Base-by-base conservation (phyloP, 352 stramenopile genomes). In the Phytophthora capsici region DNA sequence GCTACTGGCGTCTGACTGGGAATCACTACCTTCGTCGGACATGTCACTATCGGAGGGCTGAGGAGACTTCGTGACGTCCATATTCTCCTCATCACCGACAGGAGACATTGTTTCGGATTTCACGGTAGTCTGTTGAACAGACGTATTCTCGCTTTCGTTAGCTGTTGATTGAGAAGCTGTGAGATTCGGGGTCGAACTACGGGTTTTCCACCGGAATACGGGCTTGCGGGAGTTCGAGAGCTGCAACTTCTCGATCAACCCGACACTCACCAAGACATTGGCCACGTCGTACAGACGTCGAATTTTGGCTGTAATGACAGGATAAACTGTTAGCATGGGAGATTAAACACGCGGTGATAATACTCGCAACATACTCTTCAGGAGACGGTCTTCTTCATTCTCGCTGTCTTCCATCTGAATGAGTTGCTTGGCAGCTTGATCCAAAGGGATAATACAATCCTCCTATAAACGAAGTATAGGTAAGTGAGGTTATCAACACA, bases 261-360 rank as follows among this genome's bases (percentile, higher is more conserved):
- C 93, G 13, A 99, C 82, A 48, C 85, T 94, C 3, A 95, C 81
- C 20, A 99, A 86, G 7, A 99, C 96, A 71, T 99, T 99, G 9
- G 96, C 97, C 69, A 99, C 98, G 58, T 99, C 97, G 61, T 99
- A 99, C 23, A 99, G 85, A 22, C 97, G 85, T 16, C 97, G 90
- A 61, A 98, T 98, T 64, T 98, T 98, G 45, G 96, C 88, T 95
- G 68, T 54, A 1, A n/a, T 57, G 8, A 17, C 23, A 57, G 40
- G 12, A 60, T 9, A 36, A 36, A 28, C 14, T 12, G 47, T 70
- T 28, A 61, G 43, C 6, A 40, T 52, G 60, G 9, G 51, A n/a
- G 37, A 19, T 53, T 19, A 13, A 43, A 37, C 3, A 40, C 10
- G 22, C 26, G 36, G 0, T 14, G 46, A 23, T 0, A 28, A 19